phyloP scores from a whole-genome alignment of 768 basidiomycete genomes.

The Vararia minispora region DNA sequence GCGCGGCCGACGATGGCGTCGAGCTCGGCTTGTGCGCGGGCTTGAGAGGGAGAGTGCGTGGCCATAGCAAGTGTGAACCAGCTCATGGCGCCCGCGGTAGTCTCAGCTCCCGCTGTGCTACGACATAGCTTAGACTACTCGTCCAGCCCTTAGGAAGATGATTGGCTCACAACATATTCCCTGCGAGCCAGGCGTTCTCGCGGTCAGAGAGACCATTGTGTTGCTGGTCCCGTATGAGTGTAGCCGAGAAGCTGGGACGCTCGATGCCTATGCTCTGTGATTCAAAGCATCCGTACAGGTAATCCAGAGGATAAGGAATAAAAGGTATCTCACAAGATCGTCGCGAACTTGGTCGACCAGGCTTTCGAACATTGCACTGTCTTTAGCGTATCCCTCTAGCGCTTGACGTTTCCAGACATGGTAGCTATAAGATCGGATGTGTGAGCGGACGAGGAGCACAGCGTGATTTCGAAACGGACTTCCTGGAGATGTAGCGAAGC shows the following conservation, averaged over 20 bases:
- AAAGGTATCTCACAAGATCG: conserved; percentile 5
- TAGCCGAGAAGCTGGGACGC: conserved; percentile 8
- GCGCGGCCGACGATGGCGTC: conserved; percentile 14
- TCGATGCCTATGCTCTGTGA: conserved; percentile 11
- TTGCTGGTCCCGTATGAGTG: conserved; percentile 7
- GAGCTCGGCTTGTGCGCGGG: conserved; percentile 15
- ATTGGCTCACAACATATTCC: conserved; percentile 15
- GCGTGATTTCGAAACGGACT: too few species aligned
- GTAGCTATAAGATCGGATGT: too few species aligned
- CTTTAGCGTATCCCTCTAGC: conserved; percentile 10
- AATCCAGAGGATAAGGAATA: neutral
- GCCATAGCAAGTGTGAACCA: conserved; percentile 16
- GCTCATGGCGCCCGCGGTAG: conserved; percentile 9
- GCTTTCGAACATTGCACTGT: conserved; percentile 9
- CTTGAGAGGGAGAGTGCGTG: conserved; percentile 13
- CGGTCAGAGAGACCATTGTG: conserved; percentile 7
- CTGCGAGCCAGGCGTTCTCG: conserved; percentile 15
- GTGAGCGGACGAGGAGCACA: too few species aligned
- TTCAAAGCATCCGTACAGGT: neutral
- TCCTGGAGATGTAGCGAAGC: conserved; percentile 12
- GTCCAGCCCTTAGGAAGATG: neutral
- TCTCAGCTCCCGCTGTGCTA: conserved; percentile 12
- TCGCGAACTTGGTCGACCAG: conserved; percentile 6
- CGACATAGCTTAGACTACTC: too few species aligned
- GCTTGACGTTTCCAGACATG: conserved; percentile 16